Evolutionary conservation across 192 early-diverging fungal species (phyloP).

Genomic region (Umbelopsis vinacea): DNA sequence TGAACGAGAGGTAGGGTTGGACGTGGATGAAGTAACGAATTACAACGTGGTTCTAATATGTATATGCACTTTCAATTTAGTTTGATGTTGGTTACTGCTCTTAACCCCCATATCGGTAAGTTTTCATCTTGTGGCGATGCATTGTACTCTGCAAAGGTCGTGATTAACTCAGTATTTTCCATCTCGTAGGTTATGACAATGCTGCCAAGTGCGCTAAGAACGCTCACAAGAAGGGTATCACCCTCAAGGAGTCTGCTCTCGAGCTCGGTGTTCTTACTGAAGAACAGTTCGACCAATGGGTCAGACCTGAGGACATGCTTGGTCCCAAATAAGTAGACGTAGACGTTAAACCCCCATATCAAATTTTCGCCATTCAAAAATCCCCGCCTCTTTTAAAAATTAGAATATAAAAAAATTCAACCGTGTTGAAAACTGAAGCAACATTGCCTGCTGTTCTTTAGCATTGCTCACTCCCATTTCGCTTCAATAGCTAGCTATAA

Average conservation of each 20-base stretch:
- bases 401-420: too few relatives aligned
- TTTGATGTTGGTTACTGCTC: constrained; percentile 97
- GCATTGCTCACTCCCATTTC: too few relatives aligned
- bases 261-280: constrained; percentile 81
- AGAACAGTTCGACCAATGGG: constrained; percentile 96
- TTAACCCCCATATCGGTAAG: constrained; percentile 95
- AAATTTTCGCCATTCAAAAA: not conserved
- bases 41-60: not conserved
- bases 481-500: too few relatives aligned
- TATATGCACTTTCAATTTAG: not conserved
- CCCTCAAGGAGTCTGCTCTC: constrained; percentile 93
- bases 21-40: not conserved
- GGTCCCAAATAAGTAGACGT: constrained; percentile 44
- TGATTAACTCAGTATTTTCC: not conserved
- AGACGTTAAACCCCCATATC: too few relatives aligned
- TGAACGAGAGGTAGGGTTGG: constrained; percentile 67
- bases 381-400: not conserved
- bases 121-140: not conserved
- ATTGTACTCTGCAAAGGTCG: not conserved
- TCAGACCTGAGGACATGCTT: constrained; percentile 90
- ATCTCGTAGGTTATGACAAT: constrained; percentile 62
- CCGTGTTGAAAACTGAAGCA: too few relatives aligned
- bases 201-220: constrained; percentile 97
- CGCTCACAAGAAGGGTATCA: constrained; percentile 68
- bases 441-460: too few relatives aligned